These are phyloP conservation scores for Suaeda aralocaspica DNA, from an alignment of 148 eudicot genomes.

Conservation along the genomic window DNA sequence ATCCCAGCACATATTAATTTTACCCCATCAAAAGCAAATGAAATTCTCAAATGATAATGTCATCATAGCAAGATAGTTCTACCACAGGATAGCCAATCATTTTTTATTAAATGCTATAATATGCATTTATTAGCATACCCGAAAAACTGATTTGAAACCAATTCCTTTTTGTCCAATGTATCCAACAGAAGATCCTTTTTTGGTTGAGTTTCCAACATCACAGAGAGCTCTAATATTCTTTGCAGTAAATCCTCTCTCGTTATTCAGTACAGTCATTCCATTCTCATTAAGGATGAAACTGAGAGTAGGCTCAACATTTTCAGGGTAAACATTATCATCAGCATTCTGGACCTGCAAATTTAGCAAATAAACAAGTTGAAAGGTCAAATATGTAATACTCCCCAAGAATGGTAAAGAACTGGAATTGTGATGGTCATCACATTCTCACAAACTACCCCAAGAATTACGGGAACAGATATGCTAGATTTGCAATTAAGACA, in stretches of 20 bases:
- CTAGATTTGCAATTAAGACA: too few species aligned
- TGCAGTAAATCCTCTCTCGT: conserved; percentile 76
- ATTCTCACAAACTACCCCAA: too few species aligned
- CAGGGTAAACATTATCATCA: conserved; percentile 78
- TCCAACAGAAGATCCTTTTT: conserved; percentile 74
- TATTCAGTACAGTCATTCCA: conserved; percentile 72
- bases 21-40: neutral
- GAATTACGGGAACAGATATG: too few species aligned
- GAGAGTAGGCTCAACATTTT: conserved; percentile 70
- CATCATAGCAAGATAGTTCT: neutral
- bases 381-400: neutral
- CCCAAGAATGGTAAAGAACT: too few species aligned
- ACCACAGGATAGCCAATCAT: neutral
- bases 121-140: conserved; percentile 43
- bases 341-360: conserved; percentile 86
- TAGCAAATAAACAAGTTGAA: conserved; percentile 8
- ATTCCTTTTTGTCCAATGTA: conserved; percentile 99
- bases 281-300: conserved; percentile 68
- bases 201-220: conserved; percentile 95
- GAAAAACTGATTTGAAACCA: conserved; percentile 95
- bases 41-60: neutral
- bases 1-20: too few species aligned
- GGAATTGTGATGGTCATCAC: too few species aligned
- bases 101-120: neutral
- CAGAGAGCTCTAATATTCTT: conserved; percentile 91